Conservation (phyloP, 495 filamentous ascomycete genomes). For the Friedmanniomyces endolithicus region DNA sequence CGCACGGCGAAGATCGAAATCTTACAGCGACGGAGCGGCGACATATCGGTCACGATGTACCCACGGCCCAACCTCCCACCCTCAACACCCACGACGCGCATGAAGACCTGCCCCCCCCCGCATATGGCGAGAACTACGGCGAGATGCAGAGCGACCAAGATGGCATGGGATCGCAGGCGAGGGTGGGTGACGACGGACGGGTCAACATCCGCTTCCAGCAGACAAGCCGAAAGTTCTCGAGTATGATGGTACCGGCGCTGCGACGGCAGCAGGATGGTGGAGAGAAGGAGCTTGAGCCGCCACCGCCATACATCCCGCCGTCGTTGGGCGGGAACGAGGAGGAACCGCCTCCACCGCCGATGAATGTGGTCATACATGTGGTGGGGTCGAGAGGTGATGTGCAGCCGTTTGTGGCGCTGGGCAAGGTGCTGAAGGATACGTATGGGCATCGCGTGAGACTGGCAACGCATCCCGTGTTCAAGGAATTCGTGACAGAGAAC, state of each 20-base stretch:
- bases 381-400: slow-evolving; percentile 45
- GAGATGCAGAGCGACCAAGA: slow-evolving; percentile 39
- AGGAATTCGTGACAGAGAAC: slow-evolving; percentile 41
- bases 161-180: slow-evolving; percentile 43
- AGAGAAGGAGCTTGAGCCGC: slow-evolving; percentile 34
- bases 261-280: slow-evolving; percentile 39
- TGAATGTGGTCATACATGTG: slow-evolving; percentile 44
- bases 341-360: slow-evolving; percentile 36
- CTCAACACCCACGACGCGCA: background rate
- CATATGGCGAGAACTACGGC: slow-evolving; percentile 39
- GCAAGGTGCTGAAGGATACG: slow-evolving; percentile 36
- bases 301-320: slow-evolving; percentile 50
- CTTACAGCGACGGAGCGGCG: background rate
- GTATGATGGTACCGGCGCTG: slow-evolving; percentile 53
- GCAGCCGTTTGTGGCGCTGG: slow-evolving; percentile 43
- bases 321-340: slow-evolving; percentile 47
- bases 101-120: slow-evolving; percentile 33
- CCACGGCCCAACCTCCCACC: background rate
- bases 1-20: background rate
- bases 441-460: slow-evolving; percentile 44
- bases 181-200: slow-evolving; percentile 52
- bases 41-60: slow-evolving; percentile 9
- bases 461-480: slow-evolving; percentile 51
- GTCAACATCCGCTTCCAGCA: slow-evolving; percentile 65
- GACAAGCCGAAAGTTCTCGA: slow-evolving; percentile 48